phyloP scores from a whole-genome alignment of 2,329 filamentous ascomycete genomes.

The Chaetothyriales sp. region DNA sequence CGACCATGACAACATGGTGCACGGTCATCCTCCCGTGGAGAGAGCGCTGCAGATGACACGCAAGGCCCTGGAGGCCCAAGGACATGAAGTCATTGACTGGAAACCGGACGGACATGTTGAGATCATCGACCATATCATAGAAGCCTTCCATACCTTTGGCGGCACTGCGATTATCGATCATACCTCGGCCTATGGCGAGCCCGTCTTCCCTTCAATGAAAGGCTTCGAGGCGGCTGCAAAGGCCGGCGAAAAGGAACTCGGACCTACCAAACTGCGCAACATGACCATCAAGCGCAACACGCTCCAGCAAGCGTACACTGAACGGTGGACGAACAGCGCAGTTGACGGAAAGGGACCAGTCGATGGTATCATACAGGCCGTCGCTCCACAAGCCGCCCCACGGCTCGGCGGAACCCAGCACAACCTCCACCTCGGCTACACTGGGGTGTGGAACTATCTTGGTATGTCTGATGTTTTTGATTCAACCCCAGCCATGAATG shows the following conservation, averaged over 20 bases:
- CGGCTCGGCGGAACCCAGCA: slow-evolving; percentile 19
- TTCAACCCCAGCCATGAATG: slow-evolving; percentile 12
- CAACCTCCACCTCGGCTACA: slow-evolving; percentile 18
- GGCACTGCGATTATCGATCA: slow-evolving; percentile 17
- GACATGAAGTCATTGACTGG: slow-evolving; percentile 25
- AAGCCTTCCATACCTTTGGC: slow-evolving; percentile 17
- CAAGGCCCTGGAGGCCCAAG: slow-evolving; percentile 21
- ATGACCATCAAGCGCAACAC: slow-evolving; percentile 19
- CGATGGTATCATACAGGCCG: slow-evolving; percentile 23
- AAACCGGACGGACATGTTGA: slow-evolving; percentile 21
- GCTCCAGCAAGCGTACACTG: slow-evolving; percentile 24
- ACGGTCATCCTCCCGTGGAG: slow-evolving; percentile 25
- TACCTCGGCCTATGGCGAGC: slow-evolving; percentile 18
- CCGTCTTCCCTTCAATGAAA: slow-evolving; percentile 17
- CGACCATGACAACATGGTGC: slow-evolving; percentile 23
- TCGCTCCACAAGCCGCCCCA: slow-evolving; percentile 23
- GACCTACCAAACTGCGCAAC: slow-evolving; percentile 18
- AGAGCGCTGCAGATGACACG: slow-evolving; percentile 23
- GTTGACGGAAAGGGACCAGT: slow-evolving; percentile 19
- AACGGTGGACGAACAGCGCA: slow-evolving; percentile 22
- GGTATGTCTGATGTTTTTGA: slow-evolving; percentile 19
- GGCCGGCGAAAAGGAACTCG: slow-evolving; percentile 17
- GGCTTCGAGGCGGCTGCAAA: slow-evolving; percentile 13
- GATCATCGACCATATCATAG: slow-evolving; percentile 19
- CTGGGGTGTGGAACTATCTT: slow-evolving; percentile 18